Evolutionary conservation across 257 asterid genomes (phyloP), one percentile per base, ranked within the genome.

Genomic region (Misopates orontium): DNA sequence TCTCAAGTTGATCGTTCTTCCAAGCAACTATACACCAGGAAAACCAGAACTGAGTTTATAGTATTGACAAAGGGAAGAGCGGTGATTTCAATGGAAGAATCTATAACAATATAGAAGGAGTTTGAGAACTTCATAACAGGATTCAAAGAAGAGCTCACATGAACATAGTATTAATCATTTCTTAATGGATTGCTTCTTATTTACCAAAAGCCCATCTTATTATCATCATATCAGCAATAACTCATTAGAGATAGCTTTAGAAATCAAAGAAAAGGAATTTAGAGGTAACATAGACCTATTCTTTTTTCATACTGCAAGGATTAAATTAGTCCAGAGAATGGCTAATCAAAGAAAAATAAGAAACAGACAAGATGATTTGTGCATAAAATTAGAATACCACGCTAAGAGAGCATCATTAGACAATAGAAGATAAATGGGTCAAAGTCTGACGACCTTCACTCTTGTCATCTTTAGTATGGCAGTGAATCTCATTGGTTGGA

Each of bases 1-100:
- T 81, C 96, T 90, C 83, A 93, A 83, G 83, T 93, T 87, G 83
- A 93, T 82, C 57, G 95, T 86, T 86, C 99, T 82, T 74, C 99
- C 99, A 49, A 93, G 90, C 85, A 93, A 83, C 99, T 93, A 67
- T 17, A 79, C 36, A 76, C 42, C 66, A 62, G 39, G 63, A 71
- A 59, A 60, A 70, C 25, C 31, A 57, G 22, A 59, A 24, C 58
- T 70, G 42, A 41, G 69, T 53, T 40, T 59, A 61, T 48, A 36
- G 49, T 21, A 28, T 49, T 31, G 21, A 73, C 14, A 55, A 17
- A 23, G 21, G 56, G 42, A 68, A 45, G 59, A 11, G 21, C 16
- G 22, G 55, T 47, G 23, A 5, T 39, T 5, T 15, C 20, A 21
- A 61, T 22, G 32, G 20, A 65, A 36, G 16, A 11, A 49, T 25